Conservation (phyloP, 2,329 filamentous ascomycete species). For the Teratosphaeria pseudoeucalypti region DNA sequence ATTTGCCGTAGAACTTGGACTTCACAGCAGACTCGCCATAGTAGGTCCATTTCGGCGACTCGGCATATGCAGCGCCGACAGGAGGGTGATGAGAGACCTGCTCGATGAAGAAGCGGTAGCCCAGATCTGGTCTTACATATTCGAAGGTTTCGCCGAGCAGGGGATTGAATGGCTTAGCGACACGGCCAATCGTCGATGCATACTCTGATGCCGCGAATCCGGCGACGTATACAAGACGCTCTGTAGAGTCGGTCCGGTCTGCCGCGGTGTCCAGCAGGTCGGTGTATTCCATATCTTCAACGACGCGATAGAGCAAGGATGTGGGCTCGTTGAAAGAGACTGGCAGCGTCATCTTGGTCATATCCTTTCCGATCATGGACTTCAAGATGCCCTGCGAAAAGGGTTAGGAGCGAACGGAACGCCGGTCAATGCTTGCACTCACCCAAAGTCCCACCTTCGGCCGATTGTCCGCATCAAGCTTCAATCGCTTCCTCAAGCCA, state of each 20-base stretch:
- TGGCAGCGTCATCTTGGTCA: conserved; percentile 98
- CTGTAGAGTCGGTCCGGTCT: conserved; percentile 74
- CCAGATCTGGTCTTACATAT: conserved; percentile 89
- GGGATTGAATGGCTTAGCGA: conserved; percentile 97
- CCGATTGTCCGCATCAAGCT: conserved; percentile 83
- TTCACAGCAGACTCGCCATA: conserved; percentile 89
- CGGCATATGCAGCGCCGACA: conserved; percentile 84
- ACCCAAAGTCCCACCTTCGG: conserved; percentile 96
- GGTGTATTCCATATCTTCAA: conserved; percentile 96
- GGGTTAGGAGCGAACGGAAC: conserved; percentile 16
- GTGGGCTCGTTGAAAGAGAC: conserved; percentile 99
- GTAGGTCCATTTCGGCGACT: conserved; percentile 91
- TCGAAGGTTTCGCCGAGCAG: conserved; percentile 94
- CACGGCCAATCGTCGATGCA: conserved; percentile 88
- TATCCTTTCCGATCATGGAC: conserved; percentile 99
- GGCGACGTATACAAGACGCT: conserved; percentile 87
- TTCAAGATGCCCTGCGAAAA: conserved; percentile 72
- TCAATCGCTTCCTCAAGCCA: conserved; percentile 65
- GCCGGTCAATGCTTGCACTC: conserved; percentile 30
- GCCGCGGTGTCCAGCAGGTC: conserved; percentile 84
- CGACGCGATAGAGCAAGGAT: conserved; percentile 84
- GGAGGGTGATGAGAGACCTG: conserved; percentile 97
- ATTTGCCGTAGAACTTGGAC: conserved; percentile 95
- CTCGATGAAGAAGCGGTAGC: conserved; percentile 96
- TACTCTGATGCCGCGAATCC: conserved; percentile 96